Conservation (phyloP, 345 rosid genomes). For the Euphorbia pulcherrima region DNA sequence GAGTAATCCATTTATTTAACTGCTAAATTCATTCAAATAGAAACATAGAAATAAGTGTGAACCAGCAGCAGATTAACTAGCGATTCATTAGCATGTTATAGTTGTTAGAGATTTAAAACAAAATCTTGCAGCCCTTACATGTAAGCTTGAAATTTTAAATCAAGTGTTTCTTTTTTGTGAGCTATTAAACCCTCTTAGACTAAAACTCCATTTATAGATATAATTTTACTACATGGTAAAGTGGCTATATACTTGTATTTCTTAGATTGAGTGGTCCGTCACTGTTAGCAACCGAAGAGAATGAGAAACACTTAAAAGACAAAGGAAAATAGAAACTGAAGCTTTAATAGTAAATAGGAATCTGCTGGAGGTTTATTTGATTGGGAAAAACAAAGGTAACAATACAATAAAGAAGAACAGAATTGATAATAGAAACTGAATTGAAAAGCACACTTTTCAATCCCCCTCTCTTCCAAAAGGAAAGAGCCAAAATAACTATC, state of each 20-base stretch:
- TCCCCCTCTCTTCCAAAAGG: too few relatives aligned
- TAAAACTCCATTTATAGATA: neutral
- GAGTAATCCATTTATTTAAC: neutral
- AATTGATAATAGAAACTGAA: too few relatives aligned
- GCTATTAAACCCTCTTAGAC: neutral
- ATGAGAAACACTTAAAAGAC: too few relatives aligned
- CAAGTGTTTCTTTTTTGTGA: neutral
- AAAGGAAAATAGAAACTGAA: too few relatives aligned
- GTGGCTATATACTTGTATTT: neutral
- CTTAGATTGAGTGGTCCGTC: too few relatives aligned
- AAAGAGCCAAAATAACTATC: too few relatives aligned
- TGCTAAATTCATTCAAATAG: neutral
- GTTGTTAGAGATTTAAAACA: neutral
- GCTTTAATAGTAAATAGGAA: too few relatives aligned
- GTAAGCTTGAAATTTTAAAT: neutral
- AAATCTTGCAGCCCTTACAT: neutral
- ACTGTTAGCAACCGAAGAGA: too few relatives aligned
- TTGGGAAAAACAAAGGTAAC: too few relatives aligned
- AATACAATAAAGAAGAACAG: too few relatives aligned
- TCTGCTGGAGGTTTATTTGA: too few relatives aligned
- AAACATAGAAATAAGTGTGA: neutral
- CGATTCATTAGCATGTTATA: neutral
- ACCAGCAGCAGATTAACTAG: neutral
- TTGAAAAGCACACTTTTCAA: too few relatives aligned
- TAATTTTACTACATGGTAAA: neutral